Evolutionary conservation across 2,329 filamentous ascomycete genomes (phyloP).

Genomic region (Chaetomium olivaceum): DNA sequence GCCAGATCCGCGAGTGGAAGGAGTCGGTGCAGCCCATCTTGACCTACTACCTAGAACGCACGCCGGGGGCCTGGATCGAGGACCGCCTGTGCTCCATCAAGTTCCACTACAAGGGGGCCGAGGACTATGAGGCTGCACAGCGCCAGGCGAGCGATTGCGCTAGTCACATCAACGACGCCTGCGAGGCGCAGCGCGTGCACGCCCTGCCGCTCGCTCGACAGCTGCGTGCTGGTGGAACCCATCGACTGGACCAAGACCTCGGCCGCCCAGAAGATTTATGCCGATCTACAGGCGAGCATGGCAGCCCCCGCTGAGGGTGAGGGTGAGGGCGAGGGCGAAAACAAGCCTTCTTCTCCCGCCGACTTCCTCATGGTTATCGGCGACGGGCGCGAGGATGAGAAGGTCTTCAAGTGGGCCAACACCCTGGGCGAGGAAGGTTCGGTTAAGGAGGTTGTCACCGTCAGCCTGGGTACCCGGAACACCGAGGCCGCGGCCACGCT

Average conservation of each 20-base stretch:
- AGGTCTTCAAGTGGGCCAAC: constrained; percentile 94
- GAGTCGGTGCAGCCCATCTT: constrained; percentile 78
- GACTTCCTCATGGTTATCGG: constrained; percentile 90
- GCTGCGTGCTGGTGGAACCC: constrained; percentile 81
- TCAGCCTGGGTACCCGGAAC: constrained; percentile 82
- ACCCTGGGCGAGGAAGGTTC: constrained; percentile 59
- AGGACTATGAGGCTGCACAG: constrained; percentile 72
- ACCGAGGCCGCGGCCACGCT: constrained; percentile 84
- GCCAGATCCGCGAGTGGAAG: constrained; percentile 77
- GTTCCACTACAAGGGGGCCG: constrained; percentile 84
- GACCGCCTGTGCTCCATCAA: constrained; percentile 88
- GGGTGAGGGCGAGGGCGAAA: too few relatives aligned
- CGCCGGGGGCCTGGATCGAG: constrained; percentile 84
- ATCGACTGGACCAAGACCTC: constrained; percentile 85
- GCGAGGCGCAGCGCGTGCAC: constrained; percentile 78
- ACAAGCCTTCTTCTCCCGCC: constrained; percentile 47
- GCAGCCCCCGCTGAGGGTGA: constrained; percentile 33
- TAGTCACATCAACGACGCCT: constrained; percentile 93
- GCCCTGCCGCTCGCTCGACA: constrained; percentile 75
- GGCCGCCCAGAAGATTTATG: constrained; percentile 73
- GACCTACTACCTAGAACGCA: constrained; percentile 85
- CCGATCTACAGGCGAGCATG: constrained; percentile 51
- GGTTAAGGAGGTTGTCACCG: constrained; percentile 74
- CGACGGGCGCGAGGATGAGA: constrained; percentile 90
- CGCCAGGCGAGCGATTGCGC: constrained; percentile 87